A percentile compares a stretch with the other conserved stretches of the same genome.
Evolutionary conservation across 306 rosid genomes (phyloP).

Genomic region (Cajanus cajan): DNA sequence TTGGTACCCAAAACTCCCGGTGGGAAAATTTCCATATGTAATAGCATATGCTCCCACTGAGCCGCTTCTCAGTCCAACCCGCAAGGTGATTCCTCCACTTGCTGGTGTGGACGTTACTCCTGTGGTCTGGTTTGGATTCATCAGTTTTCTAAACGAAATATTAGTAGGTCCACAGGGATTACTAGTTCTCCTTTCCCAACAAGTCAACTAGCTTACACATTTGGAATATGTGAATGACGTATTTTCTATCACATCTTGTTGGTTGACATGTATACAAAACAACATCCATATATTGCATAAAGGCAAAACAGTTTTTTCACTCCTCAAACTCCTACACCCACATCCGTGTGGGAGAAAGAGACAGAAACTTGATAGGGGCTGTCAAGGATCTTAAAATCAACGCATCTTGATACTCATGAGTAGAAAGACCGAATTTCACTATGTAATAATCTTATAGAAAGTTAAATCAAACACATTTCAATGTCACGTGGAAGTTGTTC

Average conservation of each 20-base stretch:
- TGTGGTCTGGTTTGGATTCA: conserved; percentile 90
- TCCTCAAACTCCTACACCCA: neutral
- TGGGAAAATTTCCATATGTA: conserved; percentile 81
- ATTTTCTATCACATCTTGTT: conserved; percentile 23
- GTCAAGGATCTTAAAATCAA: neutral
- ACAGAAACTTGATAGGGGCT: neutral
- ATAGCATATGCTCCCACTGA: conserved; percentile 94
- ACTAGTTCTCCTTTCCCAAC: conserved; percentile 86
- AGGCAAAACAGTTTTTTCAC: neutral
- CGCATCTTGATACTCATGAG: neutral
- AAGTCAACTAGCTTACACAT: conserved; percentile 45
- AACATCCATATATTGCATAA: neutral
- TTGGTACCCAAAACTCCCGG: conserved; percentile 92
- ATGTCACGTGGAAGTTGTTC: neutral
- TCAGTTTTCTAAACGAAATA: conserved; percentile 90
- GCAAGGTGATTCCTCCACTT: conserved; percentile 87
- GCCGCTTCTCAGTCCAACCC: conserved; percentile 70
- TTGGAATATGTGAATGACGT: conserved; percentile 14
- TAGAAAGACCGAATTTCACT: too few species aligned
- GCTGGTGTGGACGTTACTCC: conserved; percentile 96
- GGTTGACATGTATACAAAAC: neutral
- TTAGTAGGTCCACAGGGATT: conserved; percentile 97
- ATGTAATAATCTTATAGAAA: neutral
- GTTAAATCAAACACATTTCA: neutral
- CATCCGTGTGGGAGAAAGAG: neutral